Conservation (phyloP, 257 asterid genomes). For the Rhazya stricta region DNA sequence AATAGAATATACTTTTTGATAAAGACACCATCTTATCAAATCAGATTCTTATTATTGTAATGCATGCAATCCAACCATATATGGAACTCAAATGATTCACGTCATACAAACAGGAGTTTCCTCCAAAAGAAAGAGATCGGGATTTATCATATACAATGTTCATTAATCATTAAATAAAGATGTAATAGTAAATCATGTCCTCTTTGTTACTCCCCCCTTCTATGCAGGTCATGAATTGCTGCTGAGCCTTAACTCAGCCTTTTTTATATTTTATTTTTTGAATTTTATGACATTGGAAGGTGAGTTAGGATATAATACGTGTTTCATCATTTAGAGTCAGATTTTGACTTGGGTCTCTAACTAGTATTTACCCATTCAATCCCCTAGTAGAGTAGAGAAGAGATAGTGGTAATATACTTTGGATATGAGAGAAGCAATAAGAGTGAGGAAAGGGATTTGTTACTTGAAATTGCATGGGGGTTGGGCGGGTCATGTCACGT, state of each 20-base stretch:
- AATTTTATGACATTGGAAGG: neutral
- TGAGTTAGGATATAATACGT: too few species aligned
- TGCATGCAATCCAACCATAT: neutral
- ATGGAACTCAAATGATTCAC: neutral
- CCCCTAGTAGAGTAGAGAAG: neutral
- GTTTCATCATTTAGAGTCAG: neutral
- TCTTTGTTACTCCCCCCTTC: neutral
- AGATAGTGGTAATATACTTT: neutral
- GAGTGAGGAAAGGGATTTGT: neutral
- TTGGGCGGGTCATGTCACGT: constrained; percentile 42
- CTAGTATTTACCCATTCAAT: neutral
- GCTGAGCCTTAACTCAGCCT: too few species aligned
- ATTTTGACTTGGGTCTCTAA: neutral
- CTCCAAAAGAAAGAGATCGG: constrained; percentile 4
- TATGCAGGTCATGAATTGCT: neutral
- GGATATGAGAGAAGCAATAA: neutral
- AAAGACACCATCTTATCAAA: constrained; percentile 15
- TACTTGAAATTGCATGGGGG: constrained; percentile 5
- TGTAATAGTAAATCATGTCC: too few species aligned
- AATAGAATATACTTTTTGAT: constrained; percentile 9
- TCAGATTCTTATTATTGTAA: neutral
- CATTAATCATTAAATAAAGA: constrained; percentile 6
- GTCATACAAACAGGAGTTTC: constrained; percentile 6
- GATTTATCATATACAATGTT: constrained; percentile 4
- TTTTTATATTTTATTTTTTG: too few species aligned